phyloP scores from a whole-genome alignment of 257 asterid species.

The Solanum arcanum region DNA sequence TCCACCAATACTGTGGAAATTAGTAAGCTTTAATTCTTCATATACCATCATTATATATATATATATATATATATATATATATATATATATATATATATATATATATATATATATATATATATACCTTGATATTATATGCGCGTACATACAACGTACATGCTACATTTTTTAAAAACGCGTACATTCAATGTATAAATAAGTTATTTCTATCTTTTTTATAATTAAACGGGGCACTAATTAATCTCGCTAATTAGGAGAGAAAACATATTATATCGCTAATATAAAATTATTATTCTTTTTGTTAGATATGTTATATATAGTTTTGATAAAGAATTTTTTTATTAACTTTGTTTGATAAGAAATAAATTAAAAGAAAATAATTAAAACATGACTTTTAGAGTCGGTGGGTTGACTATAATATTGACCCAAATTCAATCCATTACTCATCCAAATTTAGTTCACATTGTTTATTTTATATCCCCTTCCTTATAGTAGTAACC shows the following conservation, averaged over 20 bases:
- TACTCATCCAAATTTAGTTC: background rate
- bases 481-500: background rate
- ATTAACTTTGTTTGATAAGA: background rate
- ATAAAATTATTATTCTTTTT: no score
- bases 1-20: background rate
- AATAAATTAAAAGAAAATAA: background rate
- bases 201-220: no score
- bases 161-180: no score
- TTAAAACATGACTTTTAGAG: no score
- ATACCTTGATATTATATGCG: background rate
- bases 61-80: background rate
- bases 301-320: background rate
- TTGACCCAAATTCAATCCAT: background rate
- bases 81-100: background rate
- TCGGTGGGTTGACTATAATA: background rate
- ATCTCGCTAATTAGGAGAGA: background rate
- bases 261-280: background rate
- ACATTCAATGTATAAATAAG: no score
- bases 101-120: background rate
- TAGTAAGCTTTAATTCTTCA: background rate
- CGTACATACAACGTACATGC: background rate
- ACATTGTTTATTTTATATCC: rapidly evolving
- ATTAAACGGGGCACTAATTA: background rate
- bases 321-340: background rate
- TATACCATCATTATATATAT: background rate